Evolutionary conservation across 768 basidiomycete genomes (phyloP), one percentile per base, ranked within the genome.

Genomic region (Chalciporus piperatus): DNA sequence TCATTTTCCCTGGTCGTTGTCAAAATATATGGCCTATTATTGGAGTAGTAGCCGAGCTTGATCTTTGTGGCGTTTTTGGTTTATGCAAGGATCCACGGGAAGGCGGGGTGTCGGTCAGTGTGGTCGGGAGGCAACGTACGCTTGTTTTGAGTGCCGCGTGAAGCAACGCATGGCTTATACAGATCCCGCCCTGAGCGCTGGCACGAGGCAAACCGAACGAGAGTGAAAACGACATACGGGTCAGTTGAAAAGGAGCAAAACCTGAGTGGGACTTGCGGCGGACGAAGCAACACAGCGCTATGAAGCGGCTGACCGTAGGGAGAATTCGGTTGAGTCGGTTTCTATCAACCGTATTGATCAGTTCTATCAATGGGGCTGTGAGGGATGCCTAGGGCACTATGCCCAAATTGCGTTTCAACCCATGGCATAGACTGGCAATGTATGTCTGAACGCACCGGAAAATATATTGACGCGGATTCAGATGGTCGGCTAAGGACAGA

Each of bases 321-420:
- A 27, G 27, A 27, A 27, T 1, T 27, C 9, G 27, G 27, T 27
- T 27, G 27, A 22, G 4, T 22, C 2, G 22, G 4, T 22, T 22
- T 22, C 22, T 22, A 22, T 22, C 62, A 63, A 45, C 50, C 62
- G 62, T 63, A 61, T n/a, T n/a, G 25, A 4, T 63, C 62, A 64
- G 62, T 41, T 42, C 56, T 58, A 54, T 60, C 60, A 53, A 42
- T 20, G 30, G 3, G 33, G 32, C 33, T 57, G 59, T 47, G 59
- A 61, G 51, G 57, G 46, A 37, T 39, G 32, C 35, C 10, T 41
- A 50, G 41, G 54, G 45, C 28, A 41, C 39, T 28, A 39, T 41
- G 41, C 39, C 58, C 39, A 42, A 41, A 30, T 52, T 32, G 44
- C 40, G 37, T 38, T 45, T 27, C 1, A 42, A 6, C 43, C 27